A percentile compares a stretch with the other conserved stretches of the same genome.
phyloP scores from a whole-genome alignment of 306 rosid genomes.

The Dalbergia oliveri region DNA sequence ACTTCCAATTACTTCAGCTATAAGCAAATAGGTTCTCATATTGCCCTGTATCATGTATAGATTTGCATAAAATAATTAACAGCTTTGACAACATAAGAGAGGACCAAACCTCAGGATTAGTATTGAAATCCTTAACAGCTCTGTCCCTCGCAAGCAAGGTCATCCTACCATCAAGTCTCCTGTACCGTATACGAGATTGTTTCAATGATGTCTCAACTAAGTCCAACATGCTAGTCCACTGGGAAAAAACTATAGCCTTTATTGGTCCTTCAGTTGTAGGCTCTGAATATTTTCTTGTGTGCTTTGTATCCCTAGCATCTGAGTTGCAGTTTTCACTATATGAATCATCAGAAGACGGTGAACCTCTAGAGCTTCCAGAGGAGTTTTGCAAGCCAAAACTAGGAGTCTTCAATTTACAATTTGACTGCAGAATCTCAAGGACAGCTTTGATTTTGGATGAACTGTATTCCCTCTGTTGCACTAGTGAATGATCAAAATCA shows the following conservation, averaged over 20 bases:
- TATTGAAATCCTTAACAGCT: constrained; percentile 88
- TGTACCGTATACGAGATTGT: constrained; percentile 58
- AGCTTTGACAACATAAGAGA: constrained; percentile 41
- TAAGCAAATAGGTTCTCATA: constrained; percentile 28
- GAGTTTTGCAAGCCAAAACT: constrained; percentile 45
- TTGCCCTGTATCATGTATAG: neutral
- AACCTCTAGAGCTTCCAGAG: constrained; percentile 52
- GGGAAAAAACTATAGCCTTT: constrained; percentile 89
- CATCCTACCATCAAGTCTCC: constrained; percentile 99
- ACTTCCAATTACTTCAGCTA: constrained; percentile 20
- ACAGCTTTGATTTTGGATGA: constrained; percentile 94
- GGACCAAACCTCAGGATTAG: constrained; percentile 83
- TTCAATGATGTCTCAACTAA: constrained; percentile 74
- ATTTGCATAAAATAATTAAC: constrained; percentile 26
- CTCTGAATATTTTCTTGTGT: constrained; percentile 60
- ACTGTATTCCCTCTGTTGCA: constrained; percentile 66
- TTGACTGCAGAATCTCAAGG: constrained; percentile 75
- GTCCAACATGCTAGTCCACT: constrained; percentile 98
- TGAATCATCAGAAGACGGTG: constrained; percentile 47
- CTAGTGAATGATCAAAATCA: constrained; percentile 61
- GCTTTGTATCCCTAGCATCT: constrained; percentile 52
- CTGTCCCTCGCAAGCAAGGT: constrained; percentile 77
- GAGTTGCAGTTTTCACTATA: constrained; percentile 54
- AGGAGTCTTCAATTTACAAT: constrained; percentile 45
- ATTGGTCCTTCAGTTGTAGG: constrained; percentile 60